These are phyloP conservation scores for Ceriops tagal DNA, from an alignment of 345 rosid genomes.

Conservation along the genomic window DNA sequence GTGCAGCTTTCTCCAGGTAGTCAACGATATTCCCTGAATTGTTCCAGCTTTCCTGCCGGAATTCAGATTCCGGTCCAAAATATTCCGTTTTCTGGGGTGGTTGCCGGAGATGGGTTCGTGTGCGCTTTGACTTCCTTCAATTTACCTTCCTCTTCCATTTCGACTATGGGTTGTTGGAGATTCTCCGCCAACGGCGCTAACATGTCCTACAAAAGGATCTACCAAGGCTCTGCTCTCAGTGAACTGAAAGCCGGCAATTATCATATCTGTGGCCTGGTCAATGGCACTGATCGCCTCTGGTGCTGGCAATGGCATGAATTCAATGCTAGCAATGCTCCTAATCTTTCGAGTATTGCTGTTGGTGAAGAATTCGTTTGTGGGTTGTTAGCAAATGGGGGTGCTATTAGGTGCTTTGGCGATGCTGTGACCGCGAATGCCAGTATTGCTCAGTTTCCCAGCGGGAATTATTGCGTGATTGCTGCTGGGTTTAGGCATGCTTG, in stretches of 20 bases:
- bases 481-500: constrained; percentile 63
- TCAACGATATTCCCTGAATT: constrained; percentile 31
- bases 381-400: constrained; percentile 20
- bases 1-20: background rate
- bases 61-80: constrained; percentile 15
- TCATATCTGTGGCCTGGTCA: constrained; percentile 51
- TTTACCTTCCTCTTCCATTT: constrained; percentile 18
- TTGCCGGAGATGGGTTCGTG: constrained; percentile 62
- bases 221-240: constrained; percentile 25
- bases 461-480: constrained; percentile 37
- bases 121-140: constrained; percentile 35
- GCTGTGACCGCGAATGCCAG: background rate
- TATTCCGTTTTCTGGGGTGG: constrained; percentile 40
- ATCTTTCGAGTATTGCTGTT: constrained; percentile 39
- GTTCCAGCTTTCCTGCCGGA: constrained; percentile 41
- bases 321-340: background rate
- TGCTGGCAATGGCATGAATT: constrained; percentile 57
- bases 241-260: constrained; percentile 52
- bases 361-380: constrained; percentile 62
- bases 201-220: constrained; percentile 32
- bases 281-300: constrained; percentile 22
- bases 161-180: constrained; percentile 56
- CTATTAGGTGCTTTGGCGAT: constrained; percentile 24
- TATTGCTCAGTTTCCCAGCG: background rate
- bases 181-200: constrained; percentile 34